Base-by-base conservation (phyloP, 345 rosid species). In the Raphanus raphanistrum region DNA sequence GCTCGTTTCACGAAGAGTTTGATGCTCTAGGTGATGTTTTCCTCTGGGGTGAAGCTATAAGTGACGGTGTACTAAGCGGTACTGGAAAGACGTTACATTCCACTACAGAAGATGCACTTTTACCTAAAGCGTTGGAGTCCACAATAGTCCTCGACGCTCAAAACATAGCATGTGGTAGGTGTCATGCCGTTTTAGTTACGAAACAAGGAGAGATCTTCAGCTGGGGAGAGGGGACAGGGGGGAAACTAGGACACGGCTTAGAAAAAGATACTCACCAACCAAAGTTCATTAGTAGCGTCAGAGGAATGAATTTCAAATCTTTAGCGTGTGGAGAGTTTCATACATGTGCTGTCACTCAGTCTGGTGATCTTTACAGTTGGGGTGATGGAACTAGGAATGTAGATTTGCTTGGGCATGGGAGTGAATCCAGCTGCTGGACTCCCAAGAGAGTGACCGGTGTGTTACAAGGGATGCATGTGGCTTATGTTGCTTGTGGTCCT, bases 291-390 rank as follows among this genome's bases (percentile, higher is more conserved):
- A 86, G 85, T 73, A 73, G 82, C 73, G 82, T 92, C 27, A 82
- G 88, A 55, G 93, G 96, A 67, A 69, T 86, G 76, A 84, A 84
- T 70, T 77, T 94, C 58, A 92, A 88, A 80, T 81, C 72, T 63
- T 82, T 92, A 72, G 98, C 98, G 27, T 94, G 96, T 31, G 97
- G 98, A 32, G 96, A 92, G 80, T 85, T 88, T 63, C 98, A 90
- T 84, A 82, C 97, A 41, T 92, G 97, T 67, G 97, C 96, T 60
- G 86, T 88, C 70, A 84, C 96, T 25, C 75, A 80, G 65, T 85
- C 89, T 35, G 96, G 97, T 69, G 97, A 94, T 77, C 92, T 94
- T 76, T 94, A 86, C 71, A 86, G 93, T 31, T 94, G 98, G 98
- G 98, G 98, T 65, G 96, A 89, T 79, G 93, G 98, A 72, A 82